phyloP scores from a whole-genome alignment of 495 filamentous ascomycete genomes.

The Letharia columbiana region DNA sequence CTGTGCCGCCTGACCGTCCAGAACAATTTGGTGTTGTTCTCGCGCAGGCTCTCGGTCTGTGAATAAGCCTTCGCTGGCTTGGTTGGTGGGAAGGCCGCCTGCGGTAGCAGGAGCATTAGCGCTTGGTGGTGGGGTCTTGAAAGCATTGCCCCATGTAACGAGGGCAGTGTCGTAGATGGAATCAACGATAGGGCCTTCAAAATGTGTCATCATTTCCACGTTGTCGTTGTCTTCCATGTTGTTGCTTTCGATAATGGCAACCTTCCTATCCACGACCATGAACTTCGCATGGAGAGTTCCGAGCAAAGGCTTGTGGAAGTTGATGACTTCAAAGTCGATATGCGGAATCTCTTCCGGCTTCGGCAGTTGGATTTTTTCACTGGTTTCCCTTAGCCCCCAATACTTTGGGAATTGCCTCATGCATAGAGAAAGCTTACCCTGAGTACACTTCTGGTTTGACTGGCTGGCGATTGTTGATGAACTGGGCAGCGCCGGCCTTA shows the following conservation, averaged over 20 bases:
- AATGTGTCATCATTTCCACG: slow-evolving; percentile 68
- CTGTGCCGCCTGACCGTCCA: slow-evolving; percentile 7
- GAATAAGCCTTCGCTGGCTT: not conserved
- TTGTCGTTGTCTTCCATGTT: slow-evolving; percentile 74
- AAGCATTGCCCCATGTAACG: slow-evolving; percentile 57
- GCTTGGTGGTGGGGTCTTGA: slow-evolving; percentile 55
- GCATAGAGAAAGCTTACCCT: slow-evolving; percentile 24
- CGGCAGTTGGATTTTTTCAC: slow-evolving; percentile 45
- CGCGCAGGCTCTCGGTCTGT: slow-evolving; percentile 10
- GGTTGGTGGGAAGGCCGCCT: slow-evolving; percentile 5
- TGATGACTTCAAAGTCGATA: slow-evolving; percentile 63
- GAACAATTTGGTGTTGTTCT: slow-evolving; percentile 7
- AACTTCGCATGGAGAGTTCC: slow-evolving; percentile 75
- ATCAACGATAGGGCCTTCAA: slow-evolving; percentile 71
- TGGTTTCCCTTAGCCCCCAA: not conserved
- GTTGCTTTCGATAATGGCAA: slow-evolving; percentile 62
- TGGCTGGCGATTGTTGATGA: slow-evolving; percentile 52
- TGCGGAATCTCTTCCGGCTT: slow-evolving; percentile 55
- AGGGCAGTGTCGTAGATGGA: slow-evolving; percentile 63
- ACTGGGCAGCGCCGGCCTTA: slow-evolving; percentile 45
- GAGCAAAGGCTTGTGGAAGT: slow-evolving; percentile 61
- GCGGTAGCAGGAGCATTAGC: slow-evolving; percentile 41
- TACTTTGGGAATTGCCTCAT: not conserved
- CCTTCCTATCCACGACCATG: slow-evolving; percentile 62
- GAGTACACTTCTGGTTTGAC: slow-evolving; percentile 52